phyloP scores from a whole-genome alignment of 768 basidiomycete genomes.

The Grammothele lineata region DNA sequence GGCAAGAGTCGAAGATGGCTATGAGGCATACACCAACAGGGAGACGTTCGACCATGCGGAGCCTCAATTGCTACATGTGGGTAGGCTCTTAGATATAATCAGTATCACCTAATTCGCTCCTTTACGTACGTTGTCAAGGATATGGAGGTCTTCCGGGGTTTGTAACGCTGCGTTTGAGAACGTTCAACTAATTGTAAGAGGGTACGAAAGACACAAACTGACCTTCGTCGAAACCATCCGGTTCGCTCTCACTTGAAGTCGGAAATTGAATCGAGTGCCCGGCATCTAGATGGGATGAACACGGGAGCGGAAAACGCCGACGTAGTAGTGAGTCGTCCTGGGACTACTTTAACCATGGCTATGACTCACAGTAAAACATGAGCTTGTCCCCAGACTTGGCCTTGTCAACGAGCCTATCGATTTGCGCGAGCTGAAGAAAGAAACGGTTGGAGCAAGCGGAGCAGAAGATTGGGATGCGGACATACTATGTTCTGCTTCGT shows the following conservation, averaged over 20 bases:
- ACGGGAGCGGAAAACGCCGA: no score
- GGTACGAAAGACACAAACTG: constrained; percentile 5
- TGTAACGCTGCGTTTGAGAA: no score
- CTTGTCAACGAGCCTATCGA: constrained; percentile 1
- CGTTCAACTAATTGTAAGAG: no score
- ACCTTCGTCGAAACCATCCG: constrained; percentile 25
- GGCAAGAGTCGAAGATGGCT: constrained; percentile 23
- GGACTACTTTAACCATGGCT: no score
- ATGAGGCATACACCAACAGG: constrained; percentile 16
- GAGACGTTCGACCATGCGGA: constrained; percentile 13
- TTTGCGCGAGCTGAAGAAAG: neutral
- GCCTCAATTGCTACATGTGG: constrained; percentile 14
- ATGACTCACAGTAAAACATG: constrained; percentile 13
- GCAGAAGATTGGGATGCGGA: neutral
- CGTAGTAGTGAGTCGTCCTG: no score
- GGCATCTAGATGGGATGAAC: neutral
- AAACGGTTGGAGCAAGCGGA: neutral
- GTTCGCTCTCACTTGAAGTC: constrained; percentile 4
- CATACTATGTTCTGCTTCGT: constrained; percentile 10
- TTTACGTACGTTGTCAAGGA: constrained; percentile 22
- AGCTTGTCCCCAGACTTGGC: neutral
- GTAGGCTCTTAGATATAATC: no score
- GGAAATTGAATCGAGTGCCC: neutral
- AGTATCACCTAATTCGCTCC: no score
- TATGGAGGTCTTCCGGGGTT: constrained; percentile 1